A percentile compares a stretch with the other conserved stretches of the same genome.
Evolutionary conservation across 805 yeast genomes (phyloP).

Genomic region (Yarrowia osloensis): DNA sequence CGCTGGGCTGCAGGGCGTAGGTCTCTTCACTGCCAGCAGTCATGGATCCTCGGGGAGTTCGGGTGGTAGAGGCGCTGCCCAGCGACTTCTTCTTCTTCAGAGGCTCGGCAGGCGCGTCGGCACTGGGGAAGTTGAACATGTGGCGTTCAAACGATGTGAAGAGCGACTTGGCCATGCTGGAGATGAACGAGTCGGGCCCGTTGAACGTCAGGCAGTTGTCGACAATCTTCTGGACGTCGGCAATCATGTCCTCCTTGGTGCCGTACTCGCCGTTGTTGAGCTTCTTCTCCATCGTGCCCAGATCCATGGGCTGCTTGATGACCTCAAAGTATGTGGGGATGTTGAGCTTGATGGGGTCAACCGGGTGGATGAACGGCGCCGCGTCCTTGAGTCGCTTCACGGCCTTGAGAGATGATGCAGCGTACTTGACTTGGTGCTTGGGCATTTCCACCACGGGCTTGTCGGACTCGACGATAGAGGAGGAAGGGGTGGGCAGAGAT

Average conservation of each 20-base stretch:
- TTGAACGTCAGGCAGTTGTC: conserved; percentile 79
- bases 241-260: conserved; percentile 64
- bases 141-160: conserved; percentile 93
- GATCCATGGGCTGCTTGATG: conserved; percentile 88
- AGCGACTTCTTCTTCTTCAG: conserved; percentile 22
- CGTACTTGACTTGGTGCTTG: conserved; percentile 78
- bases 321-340: conserved; percentile 88
- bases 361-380: conserved; percentile 84
- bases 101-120: conserved; percentile 40
- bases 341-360: conserved; percentile 82
- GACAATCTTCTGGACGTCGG: conserved; percentile 84
- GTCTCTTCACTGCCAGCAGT: conserved; percentile 35
- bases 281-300: conserved; percentile 86
- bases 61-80: conserved; percentile 5
- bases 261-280: conserved; percentile 69
- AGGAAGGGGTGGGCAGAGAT: conserved; percentile 8
- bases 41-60: conserved; percentile 31
- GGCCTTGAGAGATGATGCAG: conserved; percentile 75
- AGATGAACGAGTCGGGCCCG: conserved; percentile 78
- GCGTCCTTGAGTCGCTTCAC: conserved; percentile 91
- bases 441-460: conserved; percentile 38
- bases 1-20: conserved; percentile 47
- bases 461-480: conserved; percentile 14
- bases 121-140: conserved; percentile 85
- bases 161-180: conserved; percentile 88